Percentiles rank a stretch among this genome's conserved stretches.
Conservation (phyloP, 1,139 yeast species). For the Suhomyces bribrorum region DNA sequence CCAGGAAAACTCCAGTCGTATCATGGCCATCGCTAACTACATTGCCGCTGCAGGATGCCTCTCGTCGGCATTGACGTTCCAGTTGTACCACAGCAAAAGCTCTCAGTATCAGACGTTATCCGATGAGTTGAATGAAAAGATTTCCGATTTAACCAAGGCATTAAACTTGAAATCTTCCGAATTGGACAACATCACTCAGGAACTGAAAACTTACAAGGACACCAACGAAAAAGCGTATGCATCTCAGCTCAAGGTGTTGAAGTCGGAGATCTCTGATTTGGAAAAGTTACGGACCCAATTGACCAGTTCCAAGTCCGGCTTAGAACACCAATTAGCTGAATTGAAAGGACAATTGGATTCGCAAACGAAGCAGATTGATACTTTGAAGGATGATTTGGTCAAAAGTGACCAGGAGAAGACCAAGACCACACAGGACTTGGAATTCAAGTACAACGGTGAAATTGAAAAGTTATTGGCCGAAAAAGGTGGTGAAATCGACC, state of each 20-base stretch:
- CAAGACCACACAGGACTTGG: constrained; percentile 25
- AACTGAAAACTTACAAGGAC: constrained; percentile 7
- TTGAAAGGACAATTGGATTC: constrained; percentile 7
- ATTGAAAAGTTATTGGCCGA: constrained; percentile 31
- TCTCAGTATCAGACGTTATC: constrained; percentile 22
- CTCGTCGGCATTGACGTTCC: constrained; percentile 26
- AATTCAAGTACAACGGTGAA: constrained; percentile 30
- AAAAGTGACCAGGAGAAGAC: constrained; percentile 15
- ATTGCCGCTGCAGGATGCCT: constrained; percentile 29
- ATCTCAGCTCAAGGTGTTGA: constrained; percentile 8
- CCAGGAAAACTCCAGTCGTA: not conserved
- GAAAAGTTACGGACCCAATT: constrained; percentile 12
- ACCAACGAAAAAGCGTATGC: constrained; percentile 10
- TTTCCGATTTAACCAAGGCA: constrained; percentile 14
- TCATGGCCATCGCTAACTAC: constrained; percentile 19
- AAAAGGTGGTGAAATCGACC: constrained; percentile 23
- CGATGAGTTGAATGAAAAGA: constrained; percentile 17
- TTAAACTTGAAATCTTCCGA: constrained; percentile 15
- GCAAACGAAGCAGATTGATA: constrained; percentile 6
- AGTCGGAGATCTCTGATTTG: constrained; percentile 12
- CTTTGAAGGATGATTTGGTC: constrained; percentile 11
- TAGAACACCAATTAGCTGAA: constrained; percentile 12
- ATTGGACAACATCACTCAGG: constrained; percentile 11
- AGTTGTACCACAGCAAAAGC: constrained; percentile 28
- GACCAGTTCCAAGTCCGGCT: constrained; percentile 8